Evolutionary conservation across 2,329 filamentous ascomycete species (phyloP).

Genomic region (Calcarisporium arbuscula): DNA sequence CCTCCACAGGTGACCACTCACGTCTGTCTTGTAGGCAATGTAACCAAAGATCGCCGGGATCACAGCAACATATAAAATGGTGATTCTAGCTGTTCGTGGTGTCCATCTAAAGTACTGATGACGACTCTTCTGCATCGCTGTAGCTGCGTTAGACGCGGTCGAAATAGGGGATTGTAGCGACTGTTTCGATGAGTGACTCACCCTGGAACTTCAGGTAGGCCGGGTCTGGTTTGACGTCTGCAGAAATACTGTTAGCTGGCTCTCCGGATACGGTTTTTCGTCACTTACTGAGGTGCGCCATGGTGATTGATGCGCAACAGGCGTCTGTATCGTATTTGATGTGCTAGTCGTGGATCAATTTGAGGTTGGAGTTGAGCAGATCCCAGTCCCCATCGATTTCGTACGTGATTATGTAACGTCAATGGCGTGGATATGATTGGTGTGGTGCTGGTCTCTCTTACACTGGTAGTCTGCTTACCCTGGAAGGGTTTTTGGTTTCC

Average conservation of each 20-base stretch:
- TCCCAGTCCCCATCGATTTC: too few relatives aligned
- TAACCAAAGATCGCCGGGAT: constrained; percentile 67
- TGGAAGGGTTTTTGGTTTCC: too few relatives aligned
- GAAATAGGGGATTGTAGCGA: constrained; percentile 1
- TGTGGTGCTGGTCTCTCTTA: too few relatives aligned
- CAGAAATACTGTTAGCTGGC: constrained; percentile 19
- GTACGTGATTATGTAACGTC: constrained; percentile 13
- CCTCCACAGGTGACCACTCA: too few relatives aligned
- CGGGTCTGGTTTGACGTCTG: constrained; percentile 36
- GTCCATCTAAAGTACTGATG: constrained; percentile 97
- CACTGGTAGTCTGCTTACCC: too few relatives aligned
- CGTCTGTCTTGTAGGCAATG: constrained; percentile 75
- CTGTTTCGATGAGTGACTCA: constrained; percentile 21
- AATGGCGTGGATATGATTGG: constrained; percentile 2
- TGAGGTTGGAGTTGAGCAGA: too few relatives aligned
- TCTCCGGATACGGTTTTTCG: neutral
- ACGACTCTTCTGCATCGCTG: constrained; percentile 78
- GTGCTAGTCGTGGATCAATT: too few relatives aligned
- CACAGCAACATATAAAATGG: constrained; percentile 67
- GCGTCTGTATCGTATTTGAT: too few relatives aligned
- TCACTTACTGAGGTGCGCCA: constrained; percentile 33
- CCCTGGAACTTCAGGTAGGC: constrained; percentile 34
- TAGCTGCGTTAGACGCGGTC: constrained; percentile 13
- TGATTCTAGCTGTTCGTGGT: constrained; percentile 70
- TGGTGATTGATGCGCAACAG: constrained; percentile 22